Conservation (phyloP, 257 asterid genomes). For the Przewalskia tangutica region DNA sequence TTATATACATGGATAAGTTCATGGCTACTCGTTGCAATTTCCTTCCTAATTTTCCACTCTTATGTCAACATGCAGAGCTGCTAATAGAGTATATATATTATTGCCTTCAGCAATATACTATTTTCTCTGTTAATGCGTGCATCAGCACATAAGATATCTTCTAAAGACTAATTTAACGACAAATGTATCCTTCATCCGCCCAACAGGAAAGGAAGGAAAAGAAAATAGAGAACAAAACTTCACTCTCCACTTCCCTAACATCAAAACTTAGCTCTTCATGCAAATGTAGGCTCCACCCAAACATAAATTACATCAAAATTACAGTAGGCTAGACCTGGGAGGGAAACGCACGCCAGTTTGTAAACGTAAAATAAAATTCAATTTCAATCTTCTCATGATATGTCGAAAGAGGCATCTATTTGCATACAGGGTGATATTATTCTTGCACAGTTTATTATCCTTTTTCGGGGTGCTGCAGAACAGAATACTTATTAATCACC, state of each 20-base stretch:
- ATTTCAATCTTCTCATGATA: not conserved
- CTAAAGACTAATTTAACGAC: not conserved
- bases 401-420: not conserved
- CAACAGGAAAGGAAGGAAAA: not conserved
- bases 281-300: not conserved
- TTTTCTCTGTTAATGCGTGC: not conserved
- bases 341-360: not conserved
- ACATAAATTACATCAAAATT: not conserved
- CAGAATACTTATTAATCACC: not conserved
- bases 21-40: not conserved
- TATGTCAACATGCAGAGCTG: not conserved
- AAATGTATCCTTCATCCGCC: not conserved
- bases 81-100: not conserved
- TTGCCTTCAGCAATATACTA: not conserved
- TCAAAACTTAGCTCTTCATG: not conserved
- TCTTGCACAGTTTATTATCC: not conserved
- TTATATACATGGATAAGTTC: not conserved
- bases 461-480: not conserved
- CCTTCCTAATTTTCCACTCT: not conserved
- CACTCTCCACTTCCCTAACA: not conserved
- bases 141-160: not conserved
- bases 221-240: not conserved
- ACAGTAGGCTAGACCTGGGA: not conserved
- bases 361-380: not conserved
- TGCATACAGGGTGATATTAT: not conserved